A percentile compares a stretch with the other conserved stretches of the same genome.
Conservation (phyloP, 768 basidiomycete species). For the Sutorius australiensis region DNA sequence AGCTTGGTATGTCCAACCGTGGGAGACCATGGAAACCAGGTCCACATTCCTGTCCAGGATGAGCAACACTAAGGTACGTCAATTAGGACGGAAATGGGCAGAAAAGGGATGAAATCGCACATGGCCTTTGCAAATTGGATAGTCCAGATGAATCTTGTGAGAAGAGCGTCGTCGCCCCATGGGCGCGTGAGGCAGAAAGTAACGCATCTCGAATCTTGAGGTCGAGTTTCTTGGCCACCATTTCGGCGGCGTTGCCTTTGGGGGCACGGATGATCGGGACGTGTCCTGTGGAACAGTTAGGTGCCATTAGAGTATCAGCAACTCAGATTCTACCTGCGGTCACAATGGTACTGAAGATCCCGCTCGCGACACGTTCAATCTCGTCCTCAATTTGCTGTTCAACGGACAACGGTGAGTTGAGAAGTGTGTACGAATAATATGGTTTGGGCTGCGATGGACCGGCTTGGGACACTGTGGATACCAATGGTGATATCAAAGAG, state of each 20-base stretch:
- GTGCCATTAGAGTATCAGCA: background rate
- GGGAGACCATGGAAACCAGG: slow-evolving; percentile 86
- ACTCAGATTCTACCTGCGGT: slow-evolving; percentile 63
- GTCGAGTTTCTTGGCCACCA: slow-evolving; percentile 97
- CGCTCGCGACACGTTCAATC: slow-evolving; percentile 86
- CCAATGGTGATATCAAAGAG: slow-evolving; percentile 70
- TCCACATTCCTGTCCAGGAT: slow-evolving; percentile 95
- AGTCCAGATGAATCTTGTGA: slow-evolving; percentile 78
- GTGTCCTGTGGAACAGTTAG: slow-evolving; percentile 51
- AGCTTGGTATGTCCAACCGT: slow-evolving; percentile 99
- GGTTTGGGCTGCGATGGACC: slow-evolving; percentile 36
- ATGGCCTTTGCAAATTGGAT: slow-evolving; percentile 81
- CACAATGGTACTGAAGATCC: slow-evolving; percentile 87
- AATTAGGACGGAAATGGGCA: slow-evolving; percentile 8
- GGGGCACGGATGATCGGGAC: slow-evolving; percentile 95
- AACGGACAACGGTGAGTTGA: slow-evolving; percentile 87
- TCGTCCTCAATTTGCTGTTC: slow-evolving; percentile 92
- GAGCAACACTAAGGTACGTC: slow-evolving; percentile 65
- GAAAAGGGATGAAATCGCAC: slow-evolving; percentile 42
- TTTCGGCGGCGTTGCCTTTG: slow-evolving; percentile 95
- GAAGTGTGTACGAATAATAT: slow-evolving; percentile 71
- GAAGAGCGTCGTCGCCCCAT: slow-evolving; percentile 56
- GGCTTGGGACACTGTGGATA: slow-evolving; percentile 34
- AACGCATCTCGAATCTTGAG: slow-evolving; percentile 85
- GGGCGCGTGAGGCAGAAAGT: slow-evolving; percentile 63